phyloP scores from a whole-genome alignment of 2,329 filamentous ascomycete species.

The Chaetomium sp. region DNA sequence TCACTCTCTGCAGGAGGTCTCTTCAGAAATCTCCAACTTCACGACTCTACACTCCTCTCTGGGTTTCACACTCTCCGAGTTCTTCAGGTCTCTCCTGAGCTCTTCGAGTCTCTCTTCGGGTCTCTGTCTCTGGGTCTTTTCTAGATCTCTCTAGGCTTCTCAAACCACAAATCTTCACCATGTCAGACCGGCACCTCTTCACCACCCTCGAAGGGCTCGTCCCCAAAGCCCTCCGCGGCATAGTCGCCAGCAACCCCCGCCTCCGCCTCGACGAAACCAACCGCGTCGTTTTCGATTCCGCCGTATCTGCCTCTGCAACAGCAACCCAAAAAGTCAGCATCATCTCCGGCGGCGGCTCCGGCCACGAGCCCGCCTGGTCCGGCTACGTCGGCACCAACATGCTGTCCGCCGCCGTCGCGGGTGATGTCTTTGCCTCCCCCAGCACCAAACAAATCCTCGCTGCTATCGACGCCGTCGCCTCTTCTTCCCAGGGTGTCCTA shows the following conservation, averaged over 20 bases:
- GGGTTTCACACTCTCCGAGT: too few species aligned
- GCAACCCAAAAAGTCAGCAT: constrained; percentile 44
- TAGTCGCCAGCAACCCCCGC: constrained; percentile 48
- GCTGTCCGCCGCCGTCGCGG: constrained; percentile 54
- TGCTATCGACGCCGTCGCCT: constrained; percentile 45
- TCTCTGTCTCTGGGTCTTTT: background rate
- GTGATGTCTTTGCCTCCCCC: constrained; percentile 58
- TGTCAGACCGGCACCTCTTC: constrained; percentile 50
- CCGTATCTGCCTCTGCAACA: constrained; percentile 29
- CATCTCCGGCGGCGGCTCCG: constrained; percentile 50
- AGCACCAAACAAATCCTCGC: constrained; percentile 57
- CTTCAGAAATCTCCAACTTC: too few species aligned
- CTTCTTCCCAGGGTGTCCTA: constrained; percentile 49
- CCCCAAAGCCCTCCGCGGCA: constrained; percentile 43
- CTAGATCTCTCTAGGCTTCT: too few species aligned
- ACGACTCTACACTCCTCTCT: too few species aligned
- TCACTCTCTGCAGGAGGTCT: too few species aligned
- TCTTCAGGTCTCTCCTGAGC: too few species aligned
- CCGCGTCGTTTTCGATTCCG: constrained; percentile 44
- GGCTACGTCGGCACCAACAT: constrained; percentile 58
- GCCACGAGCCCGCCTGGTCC: constrained; percentile 57
- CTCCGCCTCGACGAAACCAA: constrained; percentile 45
- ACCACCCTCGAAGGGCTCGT: constrained; percentile 47
- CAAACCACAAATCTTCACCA: too few species aligned
- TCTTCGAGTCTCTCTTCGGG: background rate